A percentile compares a stretch with the other conserved stretches of the same genome.
Conservation (phyloP, 163 green algal genomes). For the Scenedesmus sp. region DNA sequence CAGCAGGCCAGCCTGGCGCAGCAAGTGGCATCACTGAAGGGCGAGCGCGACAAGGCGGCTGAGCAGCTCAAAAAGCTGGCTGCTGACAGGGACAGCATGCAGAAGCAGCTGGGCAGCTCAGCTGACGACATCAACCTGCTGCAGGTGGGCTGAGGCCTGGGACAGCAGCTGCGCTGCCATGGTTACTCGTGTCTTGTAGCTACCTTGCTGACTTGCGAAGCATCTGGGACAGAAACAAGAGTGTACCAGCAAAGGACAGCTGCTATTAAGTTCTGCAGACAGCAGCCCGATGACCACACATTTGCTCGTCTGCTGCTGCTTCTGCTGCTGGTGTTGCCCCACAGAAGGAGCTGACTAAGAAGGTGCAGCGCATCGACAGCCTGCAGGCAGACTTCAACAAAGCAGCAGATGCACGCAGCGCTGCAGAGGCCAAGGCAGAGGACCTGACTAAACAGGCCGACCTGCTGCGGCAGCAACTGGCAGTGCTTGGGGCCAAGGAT, state of each 20-base stretch:
- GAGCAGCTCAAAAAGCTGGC: slow-evolving; percentile 20
- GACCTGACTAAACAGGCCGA: not conserved
- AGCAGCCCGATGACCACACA: not conserved
- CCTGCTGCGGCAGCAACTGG: not conserved
- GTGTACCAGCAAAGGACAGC: too few relatives aligned
- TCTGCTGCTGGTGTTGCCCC: not conserved
- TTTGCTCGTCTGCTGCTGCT: not conserved
- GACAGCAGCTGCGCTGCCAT: not conserved
- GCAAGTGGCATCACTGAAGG: not conserved
- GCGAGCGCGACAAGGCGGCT: not conserved
- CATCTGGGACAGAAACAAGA: not conserved
- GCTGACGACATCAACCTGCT: slow-evolving; percentile 42
- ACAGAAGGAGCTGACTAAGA: slow-evolving; percentile 46
- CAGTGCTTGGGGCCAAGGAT: not conserved
- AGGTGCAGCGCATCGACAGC: slow-evolving; percentile 36
- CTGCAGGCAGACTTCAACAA: slow-evolving; percentile 39
- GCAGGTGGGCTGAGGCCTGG: slow-evolving; percentile 16
- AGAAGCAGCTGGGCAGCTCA: slow-evolving; percentile 44
- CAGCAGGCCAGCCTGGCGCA: not conserved
- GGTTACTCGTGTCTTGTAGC: not conserved
- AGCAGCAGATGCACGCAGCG: not conserved
- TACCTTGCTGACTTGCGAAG: not conserved
- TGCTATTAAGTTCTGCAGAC: too few relatives aligned
- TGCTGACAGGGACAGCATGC: slow-evolving; percentile 21
- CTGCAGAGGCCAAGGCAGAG: not conserved